Base-by-base conservation (phyloP, 495 filamentous ascomycete genomes). In the Trichoderma asperelloides region DNA sequence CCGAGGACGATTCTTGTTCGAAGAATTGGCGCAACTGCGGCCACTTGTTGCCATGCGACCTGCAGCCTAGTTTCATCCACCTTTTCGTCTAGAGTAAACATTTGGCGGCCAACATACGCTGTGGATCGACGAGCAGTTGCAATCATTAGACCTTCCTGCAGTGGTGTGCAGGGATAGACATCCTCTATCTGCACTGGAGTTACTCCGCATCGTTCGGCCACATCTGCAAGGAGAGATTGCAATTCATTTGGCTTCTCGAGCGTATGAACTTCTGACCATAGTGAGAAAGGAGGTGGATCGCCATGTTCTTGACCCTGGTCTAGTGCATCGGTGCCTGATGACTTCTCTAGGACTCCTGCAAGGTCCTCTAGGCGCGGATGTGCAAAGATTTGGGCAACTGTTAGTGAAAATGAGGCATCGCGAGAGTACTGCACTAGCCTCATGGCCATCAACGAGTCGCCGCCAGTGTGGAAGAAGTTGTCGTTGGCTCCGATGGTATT, bases 1-100 rank as follows among this genome's bases (percentile, higher is more conserved):
- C 65, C 25, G n/a, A 75, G 70, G 15, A 85, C 77, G 71, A 93
- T 92, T 4, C 84, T 81, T 13, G 89, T 92, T 40, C 89, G 81
- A 6, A 92, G 81, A 67, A 91, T 88, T 49, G 88, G 84, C 67
- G 82, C 80, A 7, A 80, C 74, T 2, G 81, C 72, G 18, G 85
- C 75, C 21, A 87, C 83, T 5, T 70, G 71, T 64, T 80, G 69
- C 85, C 84, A 86, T 16, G 84, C 81, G 3, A 67, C 65, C 66
- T 75, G 73, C 69, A 87, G 80, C 13, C 69, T 74, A 6, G 72
- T 66, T 21, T 79, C 15, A 66, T 86, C 79, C 9, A 83, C 67
- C 4, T 71, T 21, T 1, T 70, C 33, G 0, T 76, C 71, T 15
- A 89, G 80, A 23, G 62, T 68, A 4, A 81, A 77, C 0, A 80